phyloP scores from a whole-genome alignment of 495 filamentous ascomycete genomes.

The Daldinia vernicosa region DNA sequence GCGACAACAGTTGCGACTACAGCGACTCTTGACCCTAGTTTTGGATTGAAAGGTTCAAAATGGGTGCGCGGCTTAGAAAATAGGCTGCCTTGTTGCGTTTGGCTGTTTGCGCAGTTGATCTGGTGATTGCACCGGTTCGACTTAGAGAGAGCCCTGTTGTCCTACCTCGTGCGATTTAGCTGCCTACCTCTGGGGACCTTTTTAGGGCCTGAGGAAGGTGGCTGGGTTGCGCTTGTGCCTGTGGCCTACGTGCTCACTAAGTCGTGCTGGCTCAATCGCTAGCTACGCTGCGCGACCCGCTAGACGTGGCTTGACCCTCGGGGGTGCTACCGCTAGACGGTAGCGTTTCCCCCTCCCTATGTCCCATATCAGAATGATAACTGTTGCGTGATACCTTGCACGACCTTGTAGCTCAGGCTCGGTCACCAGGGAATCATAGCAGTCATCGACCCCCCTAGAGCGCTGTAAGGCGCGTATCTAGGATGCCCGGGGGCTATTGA shows the following conservation, averaged over 20 bases:
- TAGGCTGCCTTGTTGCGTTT: neutral
- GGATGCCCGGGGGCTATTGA: slow-evolving; percentile 27
- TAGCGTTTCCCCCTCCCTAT: neutral
- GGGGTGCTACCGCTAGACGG: neutral
- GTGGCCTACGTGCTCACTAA: too few relatives aligned
- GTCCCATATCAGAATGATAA: slow-evolving; percentile 17
- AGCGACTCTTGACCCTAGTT: neutral
- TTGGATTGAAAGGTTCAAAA: neutral
- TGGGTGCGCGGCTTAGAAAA: neutral
- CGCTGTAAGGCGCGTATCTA: slow-evolving; percentile 10
- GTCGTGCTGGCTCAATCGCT: too few relatives aligned
- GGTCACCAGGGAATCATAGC: slow-evolving; percentile 11
- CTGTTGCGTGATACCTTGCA: slow-evolving; percentile 18
- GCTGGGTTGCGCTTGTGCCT: too few relatives aligned
- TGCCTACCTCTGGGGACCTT: too few relatives aligned
- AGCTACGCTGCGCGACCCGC: neutral
- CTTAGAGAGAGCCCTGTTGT: too few relatives aligned
- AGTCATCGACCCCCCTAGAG: slow-evolving; percentile 23
- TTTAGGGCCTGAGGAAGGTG: too few relatives aligned
- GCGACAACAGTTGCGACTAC: neutral
- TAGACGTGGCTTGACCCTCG: neutral
- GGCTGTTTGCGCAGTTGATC: neutral
- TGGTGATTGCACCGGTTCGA: neutral
- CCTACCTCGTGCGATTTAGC: too few relatives aligned
- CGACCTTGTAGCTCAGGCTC: slow-evolving; percentile 12